phyloP scores from a whole-genome alignment of 495 filamentous ascomycete species.

The Geoglossum glabrum region DNA sequence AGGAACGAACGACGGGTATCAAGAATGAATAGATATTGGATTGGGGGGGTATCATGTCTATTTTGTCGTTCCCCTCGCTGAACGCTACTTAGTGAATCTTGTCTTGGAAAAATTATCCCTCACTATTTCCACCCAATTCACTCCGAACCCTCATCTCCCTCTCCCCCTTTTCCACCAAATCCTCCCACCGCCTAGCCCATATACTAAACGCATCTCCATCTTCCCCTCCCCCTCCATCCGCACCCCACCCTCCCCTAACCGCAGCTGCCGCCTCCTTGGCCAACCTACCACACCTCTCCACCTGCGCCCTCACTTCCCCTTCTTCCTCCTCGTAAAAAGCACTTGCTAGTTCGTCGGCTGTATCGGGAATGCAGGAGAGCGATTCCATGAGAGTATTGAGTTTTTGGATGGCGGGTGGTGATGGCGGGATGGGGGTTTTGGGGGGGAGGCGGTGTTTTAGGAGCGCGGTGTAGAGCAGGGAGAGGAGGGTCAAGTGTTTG shows the following conservation, averaged over 20 bases:
- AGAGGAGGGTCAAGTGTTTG: no score
- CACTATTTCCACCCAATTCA: no score
- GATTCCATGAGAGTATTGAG: slow-evolving; percentile 21
- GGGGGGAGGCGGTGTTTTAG: slow-evolving; percentile 9
- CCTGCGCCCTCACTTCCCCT: neutral
- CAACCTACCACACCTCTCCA: neutral
- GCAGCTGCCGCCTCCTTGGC: neutral
- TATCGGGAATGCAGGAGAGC: slow-evolving; percentile 23
- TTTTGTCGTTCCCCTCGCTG: no score
- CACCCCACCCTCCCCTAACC: neutral
- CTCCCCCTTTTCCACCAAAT: no score
- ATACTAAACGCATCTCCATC: neutral
- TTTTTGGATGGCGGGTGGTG: neutral
- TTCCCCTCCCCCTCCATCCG: no score
- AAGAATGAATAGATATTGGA: no score
- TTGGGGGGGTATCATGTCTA: no score
- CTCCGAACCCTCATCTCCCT: no score
- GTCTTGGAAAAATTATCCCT: no score
- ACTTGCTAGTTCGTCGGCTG: slow-evolving; percentile 27
- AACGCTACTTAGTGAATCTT: no score
- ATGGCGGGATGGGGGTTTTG: slow-evolving; percentile 13
- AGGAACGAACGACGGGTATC: no score
- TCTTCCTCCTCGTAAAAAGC: slow-evolving; percentile 31
- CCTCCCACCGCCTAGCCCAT: no score
- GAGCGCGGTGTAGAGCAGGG: neutral